phyloP scores from a whole-genome alignment of 495 filamentous ascomycete species.

The Aspergillus conjunctus region DNA sequence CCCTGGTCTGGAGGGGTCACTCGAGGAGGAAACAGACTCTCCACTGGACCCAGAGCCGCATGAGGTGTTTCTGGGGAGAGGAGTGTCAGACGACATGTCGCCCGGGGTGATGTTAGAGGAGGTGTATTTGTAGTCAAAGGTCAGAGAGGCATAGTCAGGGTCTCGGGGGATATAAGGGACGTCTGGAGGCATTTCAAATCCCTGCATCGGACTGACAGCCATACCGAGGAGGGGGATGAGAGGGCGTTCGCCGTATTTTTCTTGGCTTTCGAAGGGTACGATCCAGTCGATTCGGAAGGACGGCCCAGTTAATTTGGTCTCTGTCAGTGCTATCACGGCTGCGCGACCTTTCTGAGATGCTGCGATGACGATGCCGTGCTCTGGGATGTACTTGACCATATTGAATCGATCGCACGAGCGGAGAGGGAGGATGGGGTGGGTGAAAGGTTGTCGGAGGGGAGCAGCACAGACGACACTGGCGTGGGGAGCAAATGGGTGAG shows the following conservation, averaged over 20 bases:
- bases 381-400: slow-evolving; percentile 74
- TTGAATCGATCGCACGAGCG: slow-evolving; percentile 66
- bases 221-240: slow-evolving; percentile 55
- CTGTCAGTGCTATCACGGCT: slow-evolving; percentile 71
- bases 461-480: slow-evolving; percentile 50
- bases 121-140: slow-evolving; percentile 37
- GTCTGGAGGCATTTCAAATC: slow-evolving; percentile 48
- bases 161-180: slow-evolving; percentile 39
- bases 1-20: not conserved
- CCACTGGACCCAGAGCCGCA: slow-evolving; percentile 1
- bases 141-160: slow-evolving; percentile 27
- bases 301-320: slow-evolving; percentile 36
- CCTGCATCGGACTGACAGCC: slow-evolving; percentile 64
- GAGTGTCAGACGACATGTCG: not conserved
- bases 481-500: slow-evolving; percentile 46
- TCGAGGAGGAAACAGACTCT: not conserved
- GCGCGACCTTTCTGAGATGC: slow-evolving; percentile 75
- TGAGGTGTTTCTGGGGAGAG: not conserved
- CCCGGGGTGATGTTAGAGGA: not conserved
- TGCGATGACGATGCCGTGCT: slow-evolving; percentile 73
- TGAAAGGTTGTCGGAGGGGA: slow-evolving; percentile 48
- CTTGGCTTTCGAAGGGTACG: slow-evolving; percentile 54
- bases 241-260: slow-evolving; percentile 44
- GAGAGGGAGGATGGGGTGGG: slow-evolving; percentile 41
- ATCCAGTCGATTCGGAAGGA: slow-evolving; percentile 60